A percentile compares a stretch with the other conserved stretches of the same genome.
Conservation (phyloP, 78 protist genomes). For the Protostelium mycophagum region DNA sequence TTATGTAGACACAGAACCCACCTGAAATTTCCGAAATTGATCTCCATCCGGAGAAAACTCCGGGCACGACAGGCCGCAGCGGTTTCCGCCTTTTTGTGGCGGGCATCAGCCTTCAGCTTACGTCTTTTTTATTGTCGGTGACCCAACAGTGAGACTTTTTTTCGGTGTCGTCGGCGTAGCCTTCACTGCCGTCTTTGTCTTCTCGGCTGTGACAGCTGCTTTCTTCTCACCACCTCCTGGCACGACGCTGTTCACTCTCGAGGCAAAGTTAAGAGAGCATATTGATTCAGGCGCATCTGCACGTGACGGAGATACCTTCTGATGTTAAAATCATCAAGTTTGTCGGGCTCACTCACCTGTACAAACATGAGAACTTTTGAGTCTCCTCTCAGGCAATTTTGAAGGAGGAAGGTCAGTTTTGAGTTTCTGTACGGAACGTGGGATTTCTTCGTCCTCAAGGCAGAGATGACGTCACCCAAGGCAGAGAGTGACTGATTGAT, state of each 20-base stretch:
- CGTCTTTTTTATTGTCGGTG: too few species aligned
- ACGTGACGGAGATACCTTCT: constrained; percentile 10
- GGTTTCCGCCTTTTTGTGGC: too few species aligned
- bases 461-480: constrained; percentile 81
- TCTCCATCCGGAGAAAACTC: too few species aligned
- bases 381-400: constrained; percentile 62
- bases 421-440: constrained; percentile 58
- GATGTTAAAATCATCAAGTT: background rate
- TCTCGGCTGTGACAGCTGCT: background rate
- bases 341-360: background rate
- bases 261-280: constrained; percentile 24
- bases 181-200: background rate
- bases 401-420: constrained; percentile 42
- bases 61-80: too few species aligned
- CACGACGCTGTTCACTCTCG: constrained; percentile 7
- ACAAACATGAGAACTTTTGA: constrained; percentile 88
- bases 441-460: constrained; percentile 63
- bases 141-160: too few species aligned
- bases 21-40: too few species aligned
- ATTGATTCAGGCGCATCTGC: constrained; percentile 4
- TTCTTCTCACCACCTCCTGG: background rate
- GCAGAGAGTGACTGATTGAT: constrained; percentile 84
- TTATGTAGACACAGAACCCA: too few species aligned
- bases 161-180: background rate
- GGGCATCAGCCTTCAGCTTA: too few species aligned